A percentile compares a stretch with the other conserved stretches of the same genome.
phyloP scores from a whole-genome alignment of 1,139 yeast species.

The Geotrichum fermentans region DNA sequence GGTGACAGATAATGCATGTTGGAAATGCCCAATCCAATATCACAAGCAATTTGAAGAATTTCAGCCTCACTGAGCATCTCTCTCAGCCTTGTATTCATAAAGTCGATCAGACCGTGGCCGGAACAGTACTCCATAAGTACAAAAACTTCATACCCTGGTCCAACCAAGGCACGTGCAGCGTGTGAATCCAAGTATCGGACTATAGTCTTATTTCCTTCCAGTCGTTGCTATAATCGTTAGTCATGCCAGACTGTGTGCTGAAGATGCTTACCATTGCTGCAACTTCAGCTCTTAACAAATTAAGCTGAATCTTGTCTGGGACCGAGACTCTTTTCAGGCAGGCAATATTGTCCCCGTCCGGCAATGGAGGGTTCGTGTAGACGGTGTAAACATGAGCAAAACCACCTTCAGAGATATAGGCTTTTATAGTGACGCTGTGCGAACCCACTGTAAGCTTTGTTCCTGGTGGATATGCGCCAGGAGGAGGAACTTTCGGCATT shows the following conservation, averaged over 20 bases:
- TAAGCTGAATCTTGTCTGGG: constrained; percentile 66
- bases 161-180: constrained; percentile 57
- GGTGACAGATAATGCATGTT: constrained; percentile 82
- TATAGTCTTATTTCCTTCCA: constrained; percentile 70
- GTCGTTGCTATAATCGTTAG: constrained; percentile 45
- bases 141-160: constrained; percentile 72
- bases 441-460: constrained; percentile 63
- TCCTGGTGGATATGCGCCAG: constrained; percentile 58
- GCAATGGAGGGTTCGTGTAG: constrained; percentile 26
- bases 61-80: constrained; percentile 79
- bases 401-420: constrained; percentile 68
- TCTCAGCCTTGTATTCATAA: constrained; percentile 85
- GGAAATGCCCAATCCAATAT: constrained; percentile 75
- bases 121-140: constrained; percentile 87
- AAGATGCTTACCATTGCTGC: constrained; percentile 55
- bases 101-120: constrained; percentile 81
- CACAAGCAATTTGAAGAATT: constrained; percentile 75
- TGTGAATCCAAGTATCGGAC: constrained; percentile 92
- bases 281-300: constrained; percentile 67
- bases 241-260: not conserved
- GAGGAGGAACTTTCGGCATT: constrained; percentile 32
- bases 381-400: constrained; percentile 77
- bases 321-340: constrained; percentile 74
- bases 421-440: constrained; percentile 52
- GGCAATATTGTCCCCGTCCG: constrained; percentile 36